Conservation (phyloP, 2,329 filamentous ascomycete genomes). For the Beauveria scarabaeidicola region DNA sequence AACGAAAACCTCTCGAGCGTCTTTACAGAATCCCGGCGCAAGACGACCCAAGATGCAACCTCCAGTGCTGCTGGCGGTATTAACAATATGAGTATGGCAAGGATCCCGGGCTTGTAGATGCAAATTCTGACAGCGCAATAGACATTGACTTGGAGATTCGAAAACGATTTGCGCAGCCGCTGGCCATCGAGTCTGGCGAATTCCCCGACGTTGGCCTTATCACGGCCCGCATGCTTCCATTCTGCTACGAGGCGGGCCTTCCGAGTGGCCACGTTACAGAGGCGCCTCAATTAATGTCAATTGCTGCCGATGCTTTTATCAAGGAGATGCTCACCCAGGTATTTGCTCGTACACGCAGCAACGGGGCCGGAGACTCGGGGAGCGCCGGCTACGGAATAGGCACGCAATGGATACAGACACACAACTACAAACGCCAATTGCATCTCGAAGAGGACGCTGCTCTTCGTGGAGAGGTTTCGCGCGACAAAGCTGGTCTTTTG, state of each 20-base stretch:
- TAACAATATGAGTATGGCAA: slow-evolving; percentile 66
- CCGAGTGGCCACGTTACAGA: slow-evolving; percentile 50
- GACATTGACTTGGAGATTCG: slow-evolving; percentile 60
- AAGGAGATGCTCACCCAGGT: slow-evolving; percentile 57
- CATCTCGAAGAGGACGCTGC: slow-evolving; percentile 66
- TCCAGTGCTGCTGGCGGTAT: slow-evolving; percentile 61
- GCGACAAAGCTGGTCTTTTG: slow-evolving; percentile 68
- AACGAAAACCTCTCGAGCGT: slow-evolving; percentile 44
- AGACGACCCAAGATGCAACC: slow-evolving; percentile 49
- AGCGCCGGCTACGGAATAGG: slow-evolving; percentile 56
- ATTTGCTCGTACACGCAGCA: slow-evolving; percentile 56
- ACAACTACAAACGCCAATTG: slow-evolving; percentile 67
- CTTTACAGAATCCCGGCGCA: slow-evolving; percentile 43
- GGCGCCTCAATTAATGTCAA: slow-evolving; percentile 54
- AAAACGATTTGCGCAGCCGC: slow-evolving; percentile 54
- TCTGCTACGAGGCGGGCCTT: slow-evolving; percentile 59
- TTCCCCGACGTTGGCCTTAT: slow-evolving; percentile 59
- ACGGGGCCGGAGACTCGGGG: slow-evolving; percentile 54
- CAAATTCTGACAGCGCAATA: slow-evolving; percentile 24
- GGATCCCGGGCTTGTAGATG: neutral
- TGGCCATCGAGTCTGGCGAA: slow-evolving; percentile 60
- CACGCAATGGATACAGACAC: slow-evolving; percentile 67
- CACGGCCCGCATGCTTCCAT: slow-evolving; percentile 56
- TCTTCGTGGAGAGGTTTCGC: slow-evolving; percentile 62
- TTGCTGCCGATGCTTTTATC: slow-evolving; percentile 58